These are phyloP conservation scores for Decorospora gaudefroyi DNA, from an alignment of 2,329 filamentous ascomycete species.

Conservation along the genomic window DNA sequence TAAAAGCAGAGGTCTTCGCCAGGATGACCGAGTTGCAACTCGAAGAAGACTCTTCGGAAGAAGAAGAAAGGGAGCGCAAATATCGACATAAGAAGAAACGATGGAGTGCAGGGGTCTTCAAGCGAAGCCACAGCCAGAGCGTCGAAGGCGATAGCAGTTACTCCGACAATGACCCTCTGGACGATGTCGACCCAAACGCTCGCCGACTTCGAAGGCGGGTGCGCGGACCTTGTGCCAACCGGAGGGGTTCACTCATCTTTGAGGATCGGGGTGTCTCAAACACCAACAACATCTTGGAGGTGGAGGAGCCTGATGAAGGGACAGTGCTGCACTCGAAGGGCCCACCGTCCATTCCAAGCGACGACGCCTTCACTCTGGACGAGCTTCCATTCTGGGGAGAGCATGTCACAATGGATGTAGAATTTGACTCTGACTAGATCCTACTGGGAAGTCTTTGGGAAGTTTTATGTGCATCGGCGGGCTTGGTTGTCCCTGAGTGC, in stretches of 20 bases:
- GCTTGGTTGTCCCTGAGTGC: too few species aligned
- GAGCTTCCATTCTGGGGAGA: slow-evolving; percentile 47
- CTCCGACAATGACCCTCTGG: slow-evolving; percentile 49
- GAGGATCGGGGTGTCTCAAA: slow-evolving; percentile 48
- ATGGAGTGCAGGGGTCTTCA: slow-evolving; percentile 51
- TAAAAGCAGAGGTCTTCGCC: slow-evolving; percentile 40
- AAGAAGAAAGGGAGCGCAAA: slow-evolving; percentile 35
- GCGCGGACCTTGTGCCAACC: slow-evolving; percentile 44
- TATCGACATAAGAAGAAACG: slow-evolving; percentile 48
- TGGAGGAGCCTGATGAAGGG: slow-evolving; percentile 45
- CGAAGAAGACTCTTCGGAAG: slow-evolving; percentile 39
- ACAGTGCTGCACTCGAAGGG: slow-evolving; percentile 37
- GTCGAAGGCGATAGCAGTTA: slow-evolving; percentile 52
- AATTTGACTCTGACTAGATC: slow-evolving; percentile 30
- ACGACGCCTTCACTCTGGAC: slow-evolving; percentile 47
- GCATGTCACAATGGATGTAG: slow-evolving; percentile 35
- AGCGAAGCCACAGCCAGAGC: slow-evolving; percentile 54
- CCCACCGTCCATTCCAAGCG: slow-evolving; percentile 46
- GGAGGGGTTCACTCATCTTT: slow-evolving; percentile 45
- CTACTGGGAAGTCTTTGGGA: not conserved
- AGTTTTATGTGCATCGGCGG: too few species aligned
- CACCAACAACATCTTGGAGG: slow-evolving; percentile 44
- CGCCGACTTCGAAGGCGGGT: slow-evolving; percentile 52
- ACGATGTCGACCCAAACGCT: slow-evolving; percentile 46
- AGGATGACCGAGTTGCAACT: slow-evolving; percentile 45